Base-by-base conservation (phyloP, 805 yeast species). In the Lipomyces mesembrius region DNA sequence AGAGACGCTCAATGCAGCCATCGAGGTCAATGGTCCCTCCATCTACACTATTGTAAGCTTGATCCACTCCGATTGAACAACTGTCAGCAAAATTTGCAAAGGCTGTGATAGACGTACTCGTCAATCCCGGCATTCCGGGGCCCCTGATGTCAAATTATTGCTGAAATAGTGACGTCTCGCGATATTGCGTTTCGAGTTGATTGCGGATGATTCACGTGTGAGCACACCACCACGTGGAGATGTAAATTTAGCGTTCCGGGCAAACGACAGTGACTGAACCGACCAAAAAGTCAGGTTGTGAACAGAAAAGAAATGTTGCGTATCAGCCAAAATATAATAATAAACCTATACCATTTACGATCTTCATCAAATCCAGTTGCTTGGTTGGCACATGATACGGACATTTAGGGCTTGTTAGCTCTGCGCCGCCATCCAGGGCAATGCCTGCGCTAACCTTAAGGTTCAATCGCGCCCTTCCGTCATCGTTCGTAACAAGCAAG, bases 1-100 rank as follows among this genome's bases (percentile, higher is more conserved):
- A 86, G 9, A 89, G 79, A 62, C 84, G 82, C 74, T 88, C 92
- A 64, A 90, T 82, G 76, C 95, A 90, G 69, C 82, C 83, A 74
- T 90, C 96, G 59, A 90, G 79, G 73, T 89, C 89, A 51, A 72
- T 59, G 57, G 54, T 34, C 20, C 67, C 66, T 6, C 64, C 64
- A 35, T 35, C 66, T 62, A 22, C 2, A 43, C 22, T 7, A 9
- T 43, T 17, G 49, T 43, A 17, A 43, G 49, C 22, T 37, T 43
- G 20, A 43, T 9, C 22, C 29, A 43, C 9, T 54, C 25, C 20
- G 11, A 56, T 14, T 17, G 17, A 56, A 49, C 29, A n/a, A 20
- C 37, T 20, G n/a, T 14, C 35, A 17, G 37, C 51, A 43, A 43
- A 55, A 29, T 11, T 17, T 37, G 17, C 39, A 12, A 17, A 32